These are phyloP conservation scores for Aspergillus brasiliensis DNA, from an alignment of 2,329 filamentous ascomycete genomes.

Conservation along the genomic window DNA sequence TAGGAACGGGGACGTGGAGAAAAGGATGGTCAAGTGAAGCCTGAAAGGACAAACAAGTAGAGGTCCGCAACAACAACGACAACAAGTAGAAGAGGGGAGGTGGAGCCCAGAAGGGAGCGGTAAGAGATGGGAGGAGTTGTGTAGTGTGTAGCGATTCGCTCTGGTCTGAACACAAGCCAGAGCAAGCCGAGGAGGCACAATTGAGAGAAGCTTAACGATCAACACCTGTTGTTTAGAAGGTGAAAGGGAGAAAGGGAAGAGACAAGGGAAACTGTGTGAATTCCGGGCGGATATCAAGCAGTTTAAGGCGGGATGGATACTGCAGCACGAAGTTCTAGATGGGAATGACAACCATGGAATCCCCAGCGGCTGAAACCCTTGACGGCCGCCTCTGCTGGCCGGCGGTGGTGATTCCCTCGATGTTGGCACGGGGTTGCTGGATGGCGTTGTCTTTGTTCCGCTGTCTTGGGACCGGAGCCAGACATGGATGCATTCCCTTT, in stretches of 20 bases:
- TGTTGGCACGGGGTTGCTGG: conserved; percentile 9
- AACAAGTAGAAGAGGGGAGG: background rate
- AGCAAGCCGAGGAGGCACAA: background rate
- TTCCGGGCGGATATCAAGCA: conserved; percentile 14
- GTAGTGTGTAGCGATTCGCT: no score
- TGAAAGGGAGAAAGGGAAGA: background rate
- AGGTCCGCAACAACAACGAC: background rate
- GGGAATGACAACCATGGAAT: conserved; percentile 10
- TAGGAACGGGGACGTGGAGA: background rate
- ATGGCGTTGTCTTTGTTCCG: conserved; percentile 24
- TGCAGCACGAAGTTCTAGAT: conserved; percentile 24
- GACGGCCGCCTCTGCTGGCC: conserved; percentile 4
- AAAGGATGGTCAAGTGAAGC: background rate
- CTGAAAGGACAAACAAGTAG: no score
- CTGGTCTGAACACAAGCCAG: no score
- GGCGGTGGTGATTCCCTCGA: background rate
- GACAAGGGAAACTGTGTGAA: background rate
- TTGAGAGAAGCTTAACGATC: background rate
- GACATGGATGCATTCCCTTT: conserved; percentile 11
- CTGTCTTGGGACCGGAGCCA: conserved; percentile 16
- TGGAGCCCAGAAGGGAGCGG: background rate
- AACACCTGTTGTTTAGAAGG: background rate
- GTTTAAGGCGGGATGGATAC: conserved; percentile 16
- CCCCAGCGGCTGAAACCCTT: conserved; percentile 12
- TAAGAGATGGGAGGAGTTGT: background rate